A percentile compares a stretch with the other conserved stretches of the same genome.
Conservation (phyloP, 2,329 filamentous ascomycete species). For the Epichloe hybrida region DNA sequence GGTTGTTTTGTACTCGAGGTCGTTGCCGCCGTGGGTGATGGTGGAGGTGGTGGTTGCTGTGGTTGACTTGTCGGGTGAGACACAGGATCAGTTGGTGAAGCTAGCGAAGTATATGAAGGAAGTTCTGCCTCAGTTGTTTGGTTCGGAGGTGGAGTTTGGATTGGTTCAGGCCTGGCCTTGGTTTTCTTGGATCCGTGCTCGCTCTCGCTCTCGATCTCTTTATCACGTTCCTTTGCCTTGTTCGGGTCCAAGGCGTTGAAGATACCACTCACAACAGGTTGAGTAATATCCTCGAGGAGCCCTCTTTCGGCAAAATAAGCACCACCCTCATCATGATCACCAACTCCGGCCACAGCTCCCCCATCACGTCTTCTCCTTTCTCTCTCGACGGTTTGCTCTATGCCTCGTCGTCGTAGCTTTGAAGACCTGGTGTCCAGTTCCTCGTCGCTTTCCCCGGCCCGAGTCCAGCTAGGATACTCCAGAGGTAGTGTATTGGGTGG, state of each 20-base stretch:
- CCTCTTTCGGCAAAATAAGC: not conserved
- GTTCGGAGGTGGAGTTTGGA: not conserved
- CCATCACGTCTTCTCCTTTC: not conserved
- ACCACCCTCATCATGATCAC: not conserved
- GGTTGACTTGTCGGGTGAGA: not conserved
- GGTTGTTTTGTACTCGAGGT: not conserved
- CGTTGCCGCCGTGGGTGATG: not conserved
- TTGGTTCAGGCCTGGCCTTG: not conserved
- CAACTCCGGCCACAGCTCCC: not conserved
- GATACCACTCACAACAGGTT: not conserved
- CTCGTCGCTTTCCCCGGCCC: not conserved
- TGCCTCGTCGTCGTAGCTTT: not conserved
- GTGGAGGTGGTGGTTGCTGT: not conserved
- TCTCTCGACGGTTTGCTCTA: not conserved
- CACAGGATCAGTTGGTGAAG: not conserved
- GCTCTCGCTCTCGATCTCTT: not conserved
- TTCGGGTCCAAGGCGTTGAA: not conserved
- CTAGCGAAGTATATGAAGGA: not conserved
- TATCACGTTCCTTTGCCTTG: not conserved
- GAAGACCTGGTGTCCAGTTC: not conserved
- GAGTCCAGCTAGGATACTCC: slow-evolving; percentile 2
- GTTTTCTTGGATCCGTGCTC: not conserved
- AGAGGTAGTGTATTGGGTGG: not conserved
- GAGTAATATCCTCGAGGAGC: not conserved
- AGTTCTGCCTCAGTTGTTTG: not conserved